Evolutionary conservation across 2,329 filamentous ascomycete species (phyloP).

Genomic region (Lachnellula occidentalis): DNA sequence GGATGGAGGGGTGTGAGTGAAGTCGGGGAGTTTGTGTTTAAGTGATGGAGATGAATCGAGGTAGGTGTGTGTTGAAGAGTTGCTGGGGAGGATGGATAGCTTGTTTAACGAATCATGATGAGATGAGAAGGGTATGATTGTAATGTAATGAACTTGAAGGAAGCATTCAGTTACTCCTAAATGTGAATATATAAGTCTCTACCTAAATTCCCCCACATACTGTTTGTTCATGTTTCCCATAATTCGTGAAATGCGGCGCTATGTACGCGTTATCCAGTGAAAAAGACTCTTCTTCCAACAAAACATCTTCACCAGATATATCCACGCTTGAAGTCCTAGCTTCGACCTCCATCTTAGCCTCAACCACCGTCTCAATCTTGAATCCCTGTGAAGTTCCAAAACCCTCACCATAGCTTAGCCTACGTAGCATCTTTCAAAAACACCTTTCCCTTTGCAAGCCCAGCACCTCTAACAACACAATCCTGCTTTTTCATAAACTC

Average conservation of each 20-base stretch:
- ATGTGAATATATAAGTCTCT: background rate
- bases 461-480: slow-evolving; percentile 16
- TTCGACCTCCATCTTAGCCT: too few species aligned
- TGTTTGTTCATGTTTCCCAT: background rate
- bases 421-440: background rate
- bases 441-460: background rate
- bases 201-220: background rate
- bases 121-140: background rate
- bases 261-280: background rate
- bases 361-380: too few species aligned
- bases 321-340: too few species aligned
- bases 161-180: background rate
- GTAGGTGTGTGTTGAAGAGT: too few species aligned
- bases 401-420: background rate
- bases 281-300: background rate
- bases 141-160: background rate
- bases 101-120: background rate
- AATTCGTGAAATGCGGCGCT: background rate
- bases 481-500: slow-evolving; percentile 14
- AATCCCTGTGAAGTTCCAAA: background rate
- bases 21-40: slow-evolving; percentile 18
- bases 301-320: background rate
- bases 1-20: slow-evolving; percentile 25
- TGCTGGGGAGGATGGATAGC: background rate
- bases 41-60: background rate